Conservation (phyloP, 1,139 yeast species). For the Suhomyces bokatorum region DNA sequence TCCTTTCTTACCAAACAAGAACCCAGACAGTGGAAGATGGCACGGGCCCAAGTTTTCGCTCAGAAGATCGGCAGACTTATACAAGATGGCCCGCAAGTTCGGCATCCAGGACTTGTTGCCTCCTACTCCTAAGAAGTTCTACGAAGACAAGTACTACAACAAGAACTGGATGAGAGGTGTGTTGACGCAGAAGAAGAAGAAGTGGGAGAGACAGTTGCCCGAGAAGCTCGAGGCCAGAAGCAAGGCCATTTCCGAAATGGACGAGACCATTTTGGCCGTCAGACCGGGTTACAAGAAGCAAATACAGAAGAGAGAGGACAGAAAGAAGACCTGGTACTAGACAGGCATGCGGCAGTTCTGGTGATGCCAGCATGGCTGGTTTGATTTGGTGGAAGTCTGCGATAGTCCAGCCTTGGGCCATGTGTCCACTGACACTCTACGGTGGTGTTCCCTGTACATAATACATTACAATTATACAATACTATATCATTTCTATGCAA, state of each 20-base stretch:
- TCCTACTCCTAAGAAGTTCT: constrained; percentile 71
- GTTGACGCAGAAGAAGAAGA: constrained; percentile 73
- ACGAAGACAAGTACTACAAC: constrained; percentile 70
- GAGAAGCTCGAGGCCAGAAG: constrained; percentile 60
- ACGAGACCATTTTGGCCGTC: constrained; percentile 63
- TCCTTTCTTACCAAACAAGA: constrained; percentile 85
- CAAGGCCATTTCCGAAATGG: constrained; percentile 73
- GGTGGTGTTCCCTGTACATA: constrained; percentile 10
- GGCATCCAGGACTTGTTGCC: constrained; percentile 85
- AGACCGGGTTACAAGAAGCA: constrained; percentile 65
- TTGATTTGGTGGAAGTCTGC: no score
- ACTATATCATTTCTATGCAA: constrained; percentile 4
- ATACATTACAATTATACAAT: constrained; percentile 7
- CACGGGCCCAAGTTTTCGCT: constrained; percentile 79
- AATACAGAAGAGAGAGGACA: constrained; percentile 50
- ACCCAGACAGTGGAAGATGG: constrained; percentile 75
- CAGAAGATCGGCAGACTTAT: constrained; percentile 83
- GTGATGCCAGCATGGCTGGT: neutral
- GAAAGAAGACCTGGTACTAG: constrained; percentile 49
- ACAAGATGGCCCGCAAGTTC: constrained; percentile 76
- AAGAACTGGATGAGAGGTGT: constrained; percentile 81
- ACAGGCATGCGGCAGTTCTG: neutral
- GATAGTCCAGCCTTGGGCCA: no score
- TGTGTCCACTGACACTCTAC: neutral
- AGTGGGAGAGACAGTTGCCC: constrained; percentile 71